phyloP scores from a whole-genome alignment of 202 grass and related monocot genomes.

The Eragrostis tef region DNA sequence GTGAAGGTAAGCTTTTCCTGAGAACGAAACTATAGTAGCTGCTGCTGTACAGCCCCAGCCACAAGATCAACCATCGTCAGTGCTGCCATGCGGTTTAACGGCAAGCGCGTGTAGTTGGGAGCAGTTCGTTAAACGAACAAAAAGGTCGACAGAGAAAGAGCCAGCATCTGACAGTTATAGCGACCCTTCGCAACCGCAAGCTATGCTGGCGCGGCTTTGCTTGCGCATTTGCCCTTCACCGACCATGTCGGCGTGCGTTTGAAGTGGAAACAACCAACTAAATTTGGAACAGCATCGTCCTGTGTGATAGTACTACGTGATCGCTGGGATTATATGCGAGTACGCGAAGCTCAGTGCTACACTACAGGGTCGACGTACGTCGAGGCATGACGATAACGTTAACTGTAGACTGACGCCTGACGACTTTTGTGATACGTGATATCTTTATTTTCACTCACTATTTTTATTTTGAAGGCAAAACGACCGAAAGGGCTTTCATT shows the following conservation, averaged over 20 bases:
- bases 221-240: neutral
- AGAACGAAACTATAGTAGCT: neutral
- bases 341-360: too few relatives aligned
- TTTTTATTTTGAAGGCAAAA: too few relatives aligned
- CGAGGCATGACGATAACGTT: too few relatives aligned
- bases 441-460: too few relatives aligned
- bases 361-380: too few relatives aligned
- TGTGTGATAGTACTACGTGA: neutral
- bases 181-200: constrained; percentile 19
- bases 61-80: neutral
- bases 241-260: neutral
- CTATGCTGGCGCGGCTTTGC: neutral
- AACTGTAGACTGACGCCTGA: too few relatives aligned
- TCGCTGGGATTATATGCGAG: neutral
- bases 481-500: too few relatives aligned
- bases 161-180: neutral
- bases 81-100: neutral
- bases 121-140: neutral
- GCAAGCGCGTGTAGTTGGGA: neutral
- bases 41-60: neutral
- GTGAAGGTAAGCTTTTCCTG: neutral
- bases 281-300: too few relatives aligned
- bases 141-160: constrained; percentile 19
- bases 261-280: neutral
- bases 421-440: too few relatives aligned